A percentile compares a stretch with the other conserved stretches of the same genome.
Conservation (phyloP, 2,329 filamentous ascomycete species). For the Capronia epimyces region DNA sequence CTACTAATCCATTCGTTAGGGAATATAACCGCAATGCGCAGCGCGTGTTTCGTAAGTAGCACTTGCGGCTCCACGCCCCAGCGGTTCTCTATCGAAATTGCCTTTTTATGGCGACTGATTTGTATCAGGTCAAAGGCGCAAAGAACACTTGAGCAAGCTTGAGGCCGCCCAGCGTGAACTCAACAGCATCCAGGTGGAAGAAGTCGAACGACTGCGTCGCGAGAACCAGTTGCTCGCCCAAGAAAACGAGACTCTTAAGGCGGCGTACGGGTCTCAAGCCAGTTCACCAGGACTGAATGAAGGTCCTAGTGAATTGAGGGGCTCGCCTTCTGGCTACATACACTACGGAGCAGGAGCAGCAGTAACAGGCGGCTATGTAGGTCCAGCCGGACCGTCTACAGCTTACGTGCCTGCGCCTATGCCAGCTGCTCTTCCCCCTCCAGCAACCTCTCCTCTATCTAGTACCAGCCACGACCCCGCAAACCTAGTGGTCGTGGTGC, state of each 20-base stretch:
- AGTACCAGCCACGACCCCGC: constrained; percentile 18
- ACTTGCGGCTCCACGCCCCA: constrained; percentile 3
- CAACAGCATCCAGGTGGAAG: constrained; percentile 37
- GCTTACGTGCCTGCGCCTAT: constrained; percentile 9
- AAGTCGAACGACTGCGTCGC: constrained; percentile 39
- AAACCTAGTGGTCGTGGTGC: constrained; percentile 30
- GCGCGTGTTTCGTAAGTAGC: constrained; percentile 41
- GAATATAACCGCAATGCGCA: constrained; percentile 42
- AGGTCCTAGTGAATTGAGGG: constrained; percentile 27
- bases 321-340: constrained; percentile 25
- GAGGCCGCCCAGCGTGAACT: constrained; percentile 41
- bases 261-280: constrained; percentile 34
- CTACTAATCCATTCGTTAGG: constrained; percentile 21
- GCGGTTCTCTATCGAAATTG: not conserved
- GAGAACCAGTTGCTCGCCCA: constrained; percentile 39
- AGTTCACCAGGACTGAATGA: constrained; percentile 29
- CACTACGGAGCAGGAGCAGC: constrained; percentile 20
- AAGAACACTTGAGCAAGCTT: constrained; percentile 43
- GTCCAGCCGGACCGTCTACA: constrained; percentile 9
- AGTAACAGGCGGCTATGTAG: constrained; percentile 19
- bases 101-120: constrained; percentile 12
- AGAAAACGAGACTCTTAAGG: constrained; percentile 39
- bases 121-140: constrained; percentile 39
- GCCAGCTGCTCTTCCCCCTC: constrained; percentile 12
- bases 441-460: constrained; percentile 18